These are phyloP conservation scores for Raffaelea ambrosiae DNA, from an alignment of 2,329 filamentous ascomycete genomes.

Conservation along the genomic window DNA sequence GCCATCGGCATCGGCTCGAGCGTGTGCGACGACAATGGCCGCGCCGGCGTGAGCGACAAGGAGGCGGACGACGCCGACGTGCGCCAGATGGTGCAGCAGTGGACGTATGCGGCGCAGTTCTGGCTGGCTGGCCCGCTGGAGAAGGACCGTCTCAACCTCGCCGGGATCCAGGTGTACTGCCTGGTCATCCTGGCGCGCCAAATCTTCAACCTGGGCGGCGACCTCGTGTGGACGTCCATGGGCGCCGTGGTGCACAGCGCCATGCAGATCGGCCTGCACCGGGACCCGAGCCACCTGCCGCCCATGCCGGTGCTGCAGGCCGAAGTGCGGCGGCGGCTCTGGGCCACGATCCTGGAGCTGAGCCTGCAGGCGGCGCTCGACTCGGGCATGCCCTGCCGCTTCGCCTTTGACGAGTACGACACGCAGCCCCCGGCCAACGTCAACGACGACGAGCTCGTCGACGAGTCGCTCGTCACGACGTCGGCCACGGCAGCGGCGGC, in stretches of 20 bases:
- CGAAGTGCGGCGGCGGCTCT: slow-evolving; percentile 18
- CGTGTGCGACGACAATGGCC: slow-evolving; percentile 9
- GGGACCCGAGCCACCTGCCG: slow-evolving; percentile 30
- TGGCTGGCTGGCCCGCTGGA: slow-evolving; percentile 33
- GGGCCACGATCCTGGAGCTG: slow-evolving; percentile 5
- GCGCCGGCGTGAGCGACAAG: slow-evolving; percentile 1
- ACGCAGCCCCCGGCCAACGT: slow-evolving; percentile 17
- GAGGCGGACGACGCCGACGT: slow-evolving; percentile 15
- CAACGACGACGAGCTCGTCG: not conserved
- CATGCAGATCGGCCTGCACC: slow-evolving; percentile 36
- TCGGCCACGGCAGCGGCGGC: too few species aligned
- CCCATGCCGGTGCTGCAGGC: slow-evolving; percentile 24
- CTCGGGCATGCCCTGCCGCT: slow-evolving; percentile 27
- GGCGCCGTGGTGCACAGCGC: slow-evolving; percentile 31
- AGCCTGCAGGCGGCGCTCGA: slow-evolving; percentile 28
- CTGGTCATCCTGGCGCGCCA: slow-evolving; percentile 29
- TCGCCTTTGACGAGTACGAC: slow-evolving; percentile 28
- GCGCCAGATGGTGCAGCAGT: slow-evolving; percentile 22
- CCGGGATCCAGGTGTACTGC: slow-evolving; percentile 30
- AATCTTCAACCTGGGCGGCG: slow-evolving; percentile 30
- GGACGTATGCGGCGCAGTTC: slow-evolving; percentile 30
- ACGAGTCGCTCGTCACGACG: not conserved
- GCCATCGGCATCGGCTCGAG: slow-evolving; percentile 31
- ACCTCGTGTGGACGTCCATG: slow-evolving; percentile 31
- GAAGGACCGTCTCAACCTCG: slow-evolving; percentile 22